phyloP scores from a whole-genome alignment of 2,329 filamentous ascomycete species.

The Hortaea sp. region DNA sequence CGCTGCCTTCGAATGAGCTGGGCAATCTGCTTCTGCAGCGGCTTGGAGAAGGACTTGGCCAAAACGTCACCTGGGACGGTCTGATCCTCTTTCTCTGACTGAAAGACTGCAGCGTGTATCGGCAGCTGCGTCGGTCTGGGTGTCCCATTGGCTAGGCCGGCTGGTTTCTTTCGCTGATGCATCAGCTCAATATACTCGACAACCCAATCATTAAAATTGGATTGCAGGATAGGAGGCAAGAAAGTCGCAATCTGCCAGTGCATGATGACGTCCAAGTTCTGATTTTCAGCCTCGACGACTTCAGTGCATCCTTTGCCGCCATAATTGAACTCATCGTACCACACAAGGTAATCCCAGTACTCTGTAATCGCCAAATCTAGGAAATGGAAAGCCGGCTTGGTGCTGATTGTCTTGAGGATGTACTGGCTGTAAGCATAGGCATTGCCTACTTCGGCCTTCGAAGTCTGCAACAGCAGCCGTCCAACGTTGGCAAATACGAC shows the following conservation, averaged over 20 bases:
- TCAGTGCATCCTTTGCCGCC: slow-evolving; percentile 85
- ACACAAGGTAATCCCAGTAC: slow-evolving; percentile 98
- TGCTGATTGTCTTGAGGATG: slow-evolving; percentile 93
- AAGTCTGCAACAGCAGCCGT: slow-evolving; percentile 83
- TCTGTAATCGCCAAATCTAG: slow-evolving; percentile 95
- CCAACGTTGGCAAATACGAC: slow-evolving; percentile 92
- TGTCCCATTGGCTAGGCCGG: slow-evolving; percentile 33
- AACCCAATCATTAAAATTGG: slow-evolving; percentile 83
- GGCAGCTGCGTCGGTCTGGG: slow-evolving; percentile 52
- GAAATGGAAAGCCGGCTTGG: slow-evolving; percentile 92
- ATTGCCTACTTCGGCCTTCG: slow-evolving; percentile 92
- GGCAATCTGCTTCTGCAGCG: slow-evolving; percentile 78
- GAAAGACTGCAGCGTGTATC: slow-evolving; percentile 43
- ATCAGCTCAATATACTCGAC: slow-evolving; percentile 92
- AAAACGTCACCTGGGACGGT: slow-evolving; percentile 53
- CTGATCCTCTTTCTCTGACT: slow-evolving; percentile 49
- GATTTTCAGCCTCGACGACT: slow-evolving; percentile 64
- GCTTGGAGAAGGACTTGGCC: slow-evolving; percentile 75
- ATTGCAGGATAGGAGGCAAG: slow-evolving; percentile 68
- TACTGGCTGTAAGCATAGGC: slow-evolving; percentile 96
- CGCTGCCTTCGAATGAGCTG: slow-evolving; percentile 76
- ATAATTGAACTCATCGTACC: slow-evolving; percentile 99
- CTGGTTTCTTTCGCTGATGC: slow-evolving; percentile 70
- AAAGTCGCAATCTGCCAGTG: slow-evolving; percentile 96
- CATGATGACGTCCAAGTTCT: slow-evolving; percentile 85